Evolutionary conservation across 148 eudicot species (phyloP).

Genomic region (Rhododendron griersonianum): DNA sequence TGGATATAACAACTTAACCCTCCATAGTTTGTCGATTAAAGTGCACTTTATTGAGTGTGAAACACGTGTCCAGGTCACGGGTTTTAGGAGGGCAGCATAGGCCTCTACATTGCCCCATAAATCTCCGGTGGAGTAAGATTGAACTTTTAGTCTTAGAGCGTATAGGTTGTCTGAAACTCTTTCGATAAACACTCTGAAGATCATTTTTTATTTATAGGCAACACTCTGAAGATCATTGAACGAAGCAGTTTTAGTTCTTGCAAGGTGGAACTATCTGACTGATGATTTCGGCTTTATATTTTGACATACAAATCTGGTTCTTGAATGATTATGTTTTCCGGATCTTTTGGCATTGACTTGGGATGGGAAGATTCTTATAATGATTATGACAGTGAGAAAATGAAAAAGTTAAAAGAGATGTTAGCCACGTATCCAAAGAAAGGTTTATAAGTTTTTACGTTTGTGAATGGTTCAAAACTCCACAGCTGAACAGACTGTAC

Average conservation of each 20-base stretch:
- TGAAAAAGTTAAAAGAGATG: not conserved
- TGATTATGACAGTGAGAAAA: not conserved
- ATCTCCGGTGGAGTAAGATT: not conserved
- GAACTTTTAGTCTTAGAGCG: not conserved
- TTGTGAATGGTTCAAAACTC: not conserved
- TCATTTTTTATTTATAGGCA: not conserved
- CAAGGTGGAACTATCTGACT: not conserved
- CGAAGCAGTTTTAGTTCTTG: not conserved
- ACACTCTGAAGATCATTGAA: not conserved
- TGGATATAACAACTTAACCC: not conserved
- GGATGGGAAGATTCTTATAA: not conserved
- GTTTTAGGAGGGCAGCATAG: not conserved
- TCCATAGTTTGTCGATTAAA: not conserved
- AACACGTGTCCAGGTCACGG: not conserved
- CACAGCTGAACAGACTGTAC: not conserved
- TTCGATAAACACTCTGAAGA: not conserved
- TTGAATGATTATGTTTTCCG: not conserved
- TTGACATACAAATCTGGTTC: not conserved
- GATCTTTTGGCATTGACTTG: not conserved
- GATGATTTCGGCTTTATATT: not conserved
- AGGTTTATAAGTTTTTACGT: not conserved
- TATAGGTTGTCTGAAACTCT: not conserved
- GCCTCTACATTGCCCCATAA: not conserved
- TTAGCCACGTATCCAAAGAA: not conserved
- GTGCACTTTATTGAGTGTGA: not conserved